Conservation (phyloP, 2,329 filamentous ascomycete species). For the Bipolaris gigantea region DNA sequence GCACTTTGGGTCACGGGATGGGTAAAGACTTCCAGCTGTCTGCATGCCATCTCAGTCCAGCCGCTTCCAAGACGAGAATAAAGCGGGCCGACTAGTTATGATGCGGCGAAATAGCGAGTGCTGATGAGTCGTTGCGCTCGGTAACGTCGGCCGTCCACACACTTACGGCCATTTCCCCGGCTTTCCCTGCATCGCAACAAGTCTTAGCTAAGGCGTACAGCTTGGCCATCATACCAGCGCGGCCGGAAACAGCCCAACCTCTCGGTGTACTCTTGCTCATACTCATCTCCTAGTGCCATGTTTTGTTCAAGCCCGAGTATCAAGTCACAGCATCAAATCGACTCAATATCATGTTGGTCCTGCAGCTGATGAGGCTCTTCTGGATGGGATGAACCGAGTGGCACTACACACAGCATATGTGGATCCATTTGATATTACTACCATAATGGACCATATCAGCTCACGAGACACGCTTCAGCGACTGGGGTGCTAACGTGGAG, state of each 20-base stretch:
- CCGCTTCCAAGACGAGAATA: conserved; percentile 3
- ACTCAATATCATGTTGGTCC: neutral
- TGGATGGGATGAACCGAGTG: neutral
- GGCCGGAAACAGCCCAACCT: neutral
- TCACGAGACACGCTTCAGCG: neutral
- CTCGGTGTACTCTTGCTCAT: neutral
- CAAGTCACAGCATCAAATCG: neutral
- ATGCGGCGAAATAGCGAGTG: neutral
- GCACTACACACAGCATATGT: too few relatives aligned
- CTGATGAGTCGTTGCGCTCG: neutral
- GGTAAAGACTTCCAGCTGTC: neutral
- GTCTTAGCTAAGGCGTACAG: neutral
- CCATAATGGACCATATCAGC: neutral
- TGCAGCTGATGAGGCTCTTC: neutral
- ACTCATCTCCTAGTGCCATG: neutral
- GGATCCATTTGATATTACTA: neutral
- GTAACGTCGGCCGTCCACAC: neutral
- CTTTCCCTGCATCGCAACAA: neutral
- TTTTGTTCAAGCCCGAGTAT: neutral
- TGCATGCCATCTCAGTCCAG: neutral
- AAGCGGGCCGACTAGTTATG: neutral
- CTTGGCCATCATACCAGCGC: neutral
- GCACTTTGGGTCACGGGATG: neutral
- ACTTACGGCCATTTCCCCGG: neutral
- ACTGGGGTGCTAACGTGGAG: neutral